A percentile compares a stretch with the other conserved stretches of the same genome.
These are phyloP conservation scores for Fusarium brachygibbosum DNA, from an alignment of 2,329 filamentous ascomycete genomes.

Conservation along the genomic window DNA sequence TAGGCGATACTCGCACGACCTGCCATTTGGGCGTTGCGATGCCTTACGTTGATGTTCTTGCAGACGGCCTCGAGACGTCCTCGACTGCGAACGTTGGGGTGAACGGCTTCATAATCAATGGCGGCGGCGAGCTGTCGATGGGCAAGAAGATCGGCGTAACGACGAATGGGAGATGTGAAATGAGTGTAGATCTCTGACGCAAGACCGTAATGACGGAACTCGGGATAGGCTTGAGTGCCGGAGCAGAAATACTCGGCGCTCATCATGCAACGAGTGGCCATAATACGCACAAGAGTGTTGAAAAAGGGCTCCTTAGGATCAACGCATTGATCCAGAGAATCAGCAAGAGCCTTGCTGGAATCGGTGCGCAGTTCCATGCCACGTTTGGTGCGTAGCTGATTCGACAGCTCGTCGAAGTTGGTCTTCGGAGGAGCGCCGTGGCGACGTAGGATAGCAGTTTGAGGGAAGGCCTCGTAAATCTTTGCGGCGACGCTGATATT, in stretches of 20 bases:
- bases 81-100: conserved; percentile 83
- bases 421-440: conserved; percentile 93
- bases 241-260: conserved; percentile 98
- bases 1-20: conserved; percentile 96
- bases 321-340: conserved; percentile 87
- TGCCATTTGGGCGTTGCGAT: conserved; percentile 96
- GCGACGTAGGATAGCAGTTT: conserved; percentile 92
- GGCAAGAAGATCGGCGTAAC: conserved; percentile 95
- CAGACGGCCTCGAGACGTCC: conserved; percentile 92
- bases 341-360: conserved; percentile 92
- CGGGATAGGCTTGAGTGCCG: conserved; percentile 90
- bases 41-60: conserved; percentile 97
- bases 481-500: conserved; percentile 94
- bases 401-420: conserved; percentile 94
- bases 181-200: conserved; percentile 98
- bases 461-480: conserved; percentile 92
- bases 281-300: conserved; percentile 97
- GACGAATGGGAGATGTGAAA: conserved; percentile 96
- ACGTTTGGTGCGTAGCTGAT: conserved; percentile 90
- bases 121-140: conserved; percentile 95
- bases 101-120: conserved; percentile 91
- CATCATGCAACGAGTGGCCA: conserved; percentile 99
- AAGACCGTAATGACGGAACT: conserved; percentile 97
- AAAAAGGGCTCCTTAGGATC: conserved; percentile 91
- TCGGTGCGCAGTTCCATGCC: conserved; percentile 84